A percentile compares a stretch with the other conserved stretches of the same genome.
Conservation (phyloP, 768 basidiomycete genomes). For the Rubroboletus satanas region DNA sequence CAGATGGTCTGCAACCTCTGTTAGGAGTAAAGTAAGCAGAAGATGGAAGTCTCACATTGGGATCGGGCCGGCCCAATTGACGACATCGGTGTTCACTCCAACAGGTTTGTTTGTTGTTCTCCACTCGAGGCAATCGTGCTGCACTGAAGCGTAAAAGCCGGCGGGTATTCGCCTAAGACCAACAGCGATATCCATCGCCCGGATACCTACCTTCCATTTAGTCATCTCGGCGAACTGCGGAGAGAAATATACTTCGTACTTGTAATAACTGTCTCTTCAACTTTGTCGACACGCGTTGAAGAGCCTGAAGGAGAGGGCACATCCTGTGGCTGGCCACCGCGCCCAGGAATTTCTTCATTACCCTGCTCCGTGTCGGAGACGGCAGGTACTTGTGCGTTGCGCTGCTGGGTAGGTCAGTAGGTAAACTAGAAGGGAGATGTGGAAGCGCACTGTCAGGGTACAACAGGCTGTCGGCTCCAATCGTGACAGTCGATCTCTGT, state of each 20-base stretch:
- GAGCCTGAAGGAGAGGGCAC: neutral
- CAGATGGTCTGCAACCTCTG: neutral
- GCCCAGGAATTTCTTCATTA: neutral
- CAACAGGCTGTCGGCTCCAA: no score
- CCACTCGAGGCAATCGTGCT: neutral
- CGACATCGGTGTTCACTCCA: neutral
- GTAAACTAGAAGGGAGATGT: neutral
- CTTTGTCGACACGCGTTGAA: neutral
- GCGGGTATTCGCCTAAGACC: neutral
- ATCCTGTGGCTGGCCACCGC: no score
- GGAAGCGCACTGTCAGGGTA: no score
- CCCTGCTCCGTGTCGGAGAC: neutral
- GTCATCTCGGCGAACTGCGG: neutral
- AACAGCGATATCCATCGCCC: neutral
- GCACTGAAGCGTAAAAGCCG: neutral
- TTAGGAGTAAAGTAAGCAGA: neutral
- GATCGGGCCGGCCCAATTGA: neutral
- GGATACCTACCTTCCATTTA: neutral
- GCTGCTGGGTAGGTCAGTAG: neutral
- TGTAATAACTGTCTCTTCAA: neutral
- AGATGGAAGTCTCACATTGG: neutral
- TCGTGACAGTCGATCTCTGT: no score
- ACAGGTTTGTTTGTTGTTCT: neutral
- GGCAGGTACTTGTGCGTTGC: neutral
- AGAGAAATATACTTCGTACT: neutral